Evolutionary conservation across 1,139 yeast species (phyloP).

Genomic region (Zygoascus meyerae): DNA sequence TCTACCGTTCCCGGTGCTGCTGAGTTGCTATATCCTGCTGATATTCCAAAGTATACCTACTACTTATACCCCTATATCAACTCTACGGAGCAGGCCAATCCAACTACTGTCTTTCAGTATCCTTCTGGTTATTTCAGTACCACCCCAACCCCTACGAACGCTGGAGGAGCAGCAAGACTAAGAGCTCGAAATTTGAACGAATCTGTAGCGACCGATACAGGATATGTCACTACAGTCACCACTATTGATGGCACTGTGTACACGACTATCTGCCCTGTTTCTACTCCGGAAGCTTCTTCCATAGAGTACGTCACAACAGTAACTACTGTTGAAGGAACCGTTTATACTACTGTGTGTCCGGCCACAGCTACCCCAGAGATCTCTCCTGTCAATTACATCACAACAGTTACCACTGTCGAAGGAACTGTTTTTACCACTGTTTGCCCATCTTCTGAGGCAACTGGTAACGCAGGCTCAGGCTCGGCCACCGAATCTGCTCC

Average conservation of each 20-base stretch:
- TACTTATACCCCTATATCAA: slow-evolving; percentile 31
- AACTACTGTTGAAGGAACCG: slow-evolving; percentile 3
- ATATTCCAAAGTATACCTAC: slow-evolving; percentile 17
- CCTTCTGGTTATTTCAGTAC: slow-evolving; percentile 45
- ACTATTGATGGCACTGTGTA: not conserved
- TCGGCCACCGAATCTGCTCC: slow-evolving; percentile 2
- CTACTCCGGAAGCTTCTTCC: not conserved
- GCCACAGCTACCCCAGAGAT: not conserved
- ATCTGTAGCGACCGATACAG: not conserved
- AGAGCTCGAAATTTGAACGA: not conserved
- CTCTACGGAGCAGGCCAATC: slow-evolving; percentile 18
- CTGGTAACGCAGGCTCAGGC: not conserved
- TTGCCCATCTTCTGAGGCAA: not conserved
- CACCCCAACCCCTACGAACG: not conserved
- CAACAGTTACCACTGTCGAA: slow-evolving; percentile 1
- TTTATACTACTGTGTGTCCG: slow-evolving; percentile 1
- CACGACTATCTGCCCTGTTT: not conserved
- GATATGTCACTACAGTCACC: not conserved
- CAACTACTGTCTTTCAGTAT: slow-evolving; percentile 41
- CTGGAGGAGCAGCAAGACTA: not conserved
- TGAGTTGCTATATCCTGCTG: slow-evolving; percentile 48
- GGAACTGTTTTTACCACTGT: slow-evolving; percentile 3
- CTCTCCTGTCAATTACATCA: not conserved
- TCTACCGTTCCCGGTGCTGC: slow-evolving; percentile 42
- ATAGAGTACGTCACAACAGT: not conserved